Evolutionary conservation across 805 yeast genomes (phyloP).

Genomic region (Saccharomycopsis sp.): DNA sequence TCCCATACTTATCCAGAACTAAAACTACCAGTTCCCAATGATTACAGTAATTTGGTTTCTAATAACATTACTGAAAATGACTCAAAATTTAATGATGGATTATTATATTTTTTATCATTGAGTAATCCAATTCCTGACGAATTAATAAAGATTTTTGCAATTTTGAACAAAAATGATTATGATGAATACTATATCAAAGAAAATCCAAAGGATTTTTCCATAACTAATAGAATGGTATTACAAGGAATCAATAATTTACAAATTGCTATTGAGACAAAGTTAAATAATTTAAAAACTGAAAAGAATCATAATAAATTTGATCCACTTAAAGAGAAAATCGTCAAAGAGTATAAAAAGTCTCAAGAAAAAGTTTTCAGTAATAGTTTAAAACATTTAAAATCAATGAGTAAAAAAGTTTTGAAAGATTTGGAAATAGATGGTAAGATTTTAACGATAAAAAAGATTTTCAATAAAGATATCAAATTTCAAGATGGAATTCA

Average conservation of each 20-base stretch:
- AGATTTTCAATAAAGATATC: conserved; percentile 44
- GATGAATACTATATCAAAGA: conserved; percentile 27
- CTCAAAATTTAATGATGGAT: conserved; percentile 9
- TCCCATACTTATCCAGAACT: conserved; percentile 22
- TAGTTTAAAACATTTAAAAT: conserved; percentile 35
- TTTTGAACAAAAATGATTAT: conserved; percentile 31
- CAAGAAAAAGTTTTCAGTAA: conserved; percentile 40
- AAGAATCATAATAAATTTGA: conserved; percentile 12
- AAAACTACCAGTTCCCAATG: conserved; percentile 17
- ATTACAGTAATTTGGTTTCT: conserved; percentile 14
- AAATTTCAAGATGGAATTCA: conserved; percentile 25
- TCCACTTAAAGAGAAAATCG: conserved; percentile 1
- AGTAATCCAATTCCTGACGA: conserved; percentile 18
- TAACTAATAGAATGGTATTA: conserved; percentile 43
- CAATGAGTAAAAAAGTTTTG: conserved; percentile 34
- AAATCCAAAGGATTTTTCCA: conserved; percentile 28
- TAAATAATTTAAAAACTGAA: conserved; percentile 24
- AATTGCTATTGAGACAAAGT: conserved; percentile 41
- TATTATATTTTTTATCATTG: conserved; percentile 11
- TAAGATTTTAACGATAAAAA: conserved; percentile 49
- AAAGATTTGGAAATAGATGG: conserved; percentile 22
- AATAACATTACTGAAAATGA: conserved; percentile 24
- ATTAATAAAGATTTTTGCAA: conserved; percentile 23
- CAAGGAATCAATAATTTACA: conserved; percentile 51
- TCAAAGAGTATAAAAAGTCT: conserved; percentile 30